Evolutionary conservation across 345 rosid genomes (phyloP).

Genomic region (Populus euphratica): DNA sequence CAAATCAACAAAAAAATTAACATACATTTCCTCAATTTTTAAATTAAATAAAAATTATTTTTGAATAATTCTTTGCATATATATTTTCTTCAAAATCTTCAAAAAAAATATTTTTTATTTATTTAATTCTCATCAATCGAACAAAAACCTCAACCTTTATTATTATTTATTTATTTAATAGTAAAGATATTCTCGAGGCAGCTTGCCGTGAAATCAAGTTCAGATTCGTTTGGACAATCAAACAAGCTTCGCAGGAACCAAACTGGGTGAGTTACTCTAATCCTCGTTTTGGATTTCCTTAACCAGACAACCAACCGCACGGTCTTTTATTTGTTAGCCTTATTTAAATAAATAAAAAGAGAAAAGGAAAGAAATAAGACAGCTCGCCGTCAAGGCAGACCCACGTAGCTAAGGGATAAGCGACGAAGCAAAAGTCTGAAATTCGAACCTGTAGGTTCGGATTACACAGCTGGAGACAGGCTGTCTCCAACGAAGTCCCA

Average conservation of each 20-base stretch:
- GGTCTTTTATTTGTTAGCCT: neutral
- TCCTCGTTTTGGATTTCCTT: neutral
- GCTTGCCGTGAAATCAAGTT: too few species aligned
- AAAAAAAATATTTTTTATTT: too few species aligned
- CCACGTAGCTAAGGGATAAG: conserved; percentile 35
- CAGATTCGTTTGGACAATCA: neutral
- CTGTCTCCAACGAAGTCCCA: conserved; percentile 99
- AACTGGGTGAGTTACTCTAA: neutral
- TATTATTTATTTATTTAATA: too few species aligned
- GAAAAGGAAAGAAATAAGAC: conserved; percentile 7
- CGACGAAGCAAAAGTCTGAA: conserved; percentile 14
- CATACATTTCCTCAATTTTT: too few species aligned
- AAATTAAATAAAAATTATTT: too few species aligned
- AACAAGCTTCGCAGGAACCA: neutral
- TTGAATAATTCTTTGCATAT: too few species aligned
- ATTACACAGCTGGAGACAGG: conserved; percentile 94
- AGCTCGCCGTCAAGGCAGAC: conserved; percentile 32
- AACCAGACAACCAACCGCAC: conserved; percentile 14
- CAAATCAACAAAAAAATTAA: too few species aligned
- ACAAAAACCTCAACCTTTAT: too few species aligned
- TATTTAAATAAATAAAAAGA: conserved; percentile 5
- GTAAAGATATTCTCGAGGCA: too few species aligned
- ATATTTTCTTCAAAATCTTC: too few species aligned
- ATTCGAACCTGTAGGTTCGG: conserved; percentile 54
- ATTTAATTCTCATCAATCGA: too few species aligned